Percentiles rank a stretch among this genome's conserved stretches.
Conservation (phyloP, 768 basidiomycete species). For the Scleroderma citrinum region DNA sequence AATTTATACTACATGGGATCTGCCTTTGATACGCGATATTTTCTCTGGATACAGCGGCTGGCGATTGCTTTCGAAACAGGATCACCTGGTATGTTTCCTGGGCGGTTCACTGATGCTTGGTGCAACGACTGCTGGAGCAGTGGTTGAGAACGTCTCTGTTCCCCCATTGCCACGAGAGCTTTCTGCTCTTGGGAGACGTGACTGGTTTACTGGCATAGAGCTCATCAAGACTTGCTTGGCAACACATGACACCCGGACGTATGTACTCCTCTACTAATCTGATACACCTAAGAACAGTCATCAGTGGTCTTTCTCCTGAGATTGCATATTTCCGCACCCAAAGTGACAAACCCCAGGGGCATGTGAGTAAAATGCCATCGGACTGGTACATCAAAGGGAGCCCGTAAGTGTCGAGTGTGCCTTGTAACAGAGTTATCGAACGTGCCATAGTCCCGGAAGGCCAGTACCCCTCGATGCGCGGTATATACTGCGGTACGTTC, state of each 20-base stretch:
- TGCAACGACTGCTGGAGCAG: slow-evolving; percentile 61
- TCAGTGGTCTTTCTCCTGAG: slow-evolving; percentile 83
- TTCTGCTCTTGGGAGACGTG: slow-evolving; percentile 55
- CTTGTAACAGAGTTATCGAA: not conserved
- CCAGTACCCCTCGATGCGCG: slow-evolving; percentile 68
- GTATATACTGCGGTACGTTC: slow-evolving; percentile 76
- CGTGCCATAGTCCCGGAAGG: slow-evolving; percentile 16
- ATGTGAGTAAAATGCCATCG: slow-evolving; percentile 29
- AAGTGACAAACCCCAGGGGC: slow-evolving; percentile 46
- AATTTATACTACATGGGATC: not conserved
- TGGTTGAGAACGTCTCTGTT: slow-evolving; percentile 48
- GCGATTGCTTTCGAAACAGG: slow-evolving; percentile 82
- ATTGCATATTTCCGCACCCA: slow-evolving; percentile 79
- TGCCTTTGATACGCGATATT: not conserved
- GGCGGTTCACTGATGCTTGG: slow-evolving; percentile 90
- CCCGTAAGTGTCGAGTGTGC: slow-evolving; percentile 36
- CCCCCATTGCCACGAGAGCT: slow-evolving; percentile 64
- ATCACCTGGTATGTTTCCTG: slow-evolving; percentile 94
- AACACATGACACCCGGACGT: slow-evolving; percentile 83
- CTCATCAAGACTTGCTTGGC: slow-evolving; percentile 85
- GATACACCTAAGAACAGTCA: too few relatives aligned
- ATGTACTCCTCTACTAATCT: slow-evolving; percentile 22
- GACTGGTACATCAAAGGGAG: slow-evolving; percentile 96
- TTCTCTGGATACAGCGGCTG: slow-evolving; percentile 52
- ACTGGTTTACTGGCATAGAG: slow-evolving; percentile 78